A percentile compares a stretch with the other conserved stretches of the same genome.
These are phyloP conservation scores for Didymella exigua DNA, from an alignment of 2,329 filamentous ascomycete species.

Conservation along the genomic window DNA sequence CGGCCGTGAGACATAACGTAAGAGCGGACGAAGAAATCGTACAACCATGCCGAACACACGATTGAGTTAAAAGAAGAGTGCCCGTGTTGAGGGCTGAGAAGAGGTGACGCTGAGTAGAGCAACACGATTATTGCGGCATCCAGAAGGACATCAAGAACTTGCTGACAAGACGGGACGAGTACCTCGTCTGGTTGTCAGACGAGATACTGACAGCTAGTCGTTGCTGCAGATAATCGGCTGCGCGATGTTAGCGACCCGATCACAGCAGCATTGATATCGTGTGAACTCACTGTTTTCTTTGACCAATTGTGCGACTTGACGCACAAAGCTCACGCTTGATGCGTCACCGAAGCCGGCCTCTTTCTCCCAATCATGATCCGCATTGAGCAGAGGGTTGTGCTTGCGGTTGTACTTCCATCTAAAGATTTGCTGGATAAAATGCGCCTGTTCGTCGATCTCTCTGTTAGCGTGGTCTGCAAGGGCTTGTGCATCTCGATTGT, in stretches of 20 bases:
- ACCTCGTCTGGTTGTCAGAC: conserved; percentile 47
- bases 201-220: conserved; percentile 49
- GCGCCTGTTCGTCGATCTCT: conserved; percentile 53
- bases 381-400: conserved; percentile 47
- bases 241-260: conserved; percentile 16
- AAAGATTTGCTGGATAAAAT: conserved; percentile 54
- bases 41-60: neutral
- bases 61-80: neutral
- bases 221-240: conserved; percentile 48
- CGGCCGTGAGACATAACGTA: neutral
- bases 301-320: conserved; percentile 46
- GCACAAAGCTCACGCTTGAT: conserved; percentile 45
- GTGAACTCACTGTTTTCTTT: conserved; percentile 51
- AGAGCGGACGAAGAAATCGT: neutral
- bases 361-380: conserved; percentile 49
- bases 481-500: conserved; percentile 34
- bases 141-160: conserved; percentile 50
- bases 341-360: conserved; percentile 44
- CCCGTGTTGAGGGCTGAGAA: neutral
- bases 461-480: conserved; percentile 50
- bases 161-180: conserved; percentile 52
- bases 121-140: conserved; percentile 27
- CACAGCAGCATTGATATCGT: neutral
- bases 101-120: neutral
- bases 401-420: conserved; percentile 56